Conservation (phyloP, 192 early-diverging fungal species). For the Coemansia sp. region DNA sequence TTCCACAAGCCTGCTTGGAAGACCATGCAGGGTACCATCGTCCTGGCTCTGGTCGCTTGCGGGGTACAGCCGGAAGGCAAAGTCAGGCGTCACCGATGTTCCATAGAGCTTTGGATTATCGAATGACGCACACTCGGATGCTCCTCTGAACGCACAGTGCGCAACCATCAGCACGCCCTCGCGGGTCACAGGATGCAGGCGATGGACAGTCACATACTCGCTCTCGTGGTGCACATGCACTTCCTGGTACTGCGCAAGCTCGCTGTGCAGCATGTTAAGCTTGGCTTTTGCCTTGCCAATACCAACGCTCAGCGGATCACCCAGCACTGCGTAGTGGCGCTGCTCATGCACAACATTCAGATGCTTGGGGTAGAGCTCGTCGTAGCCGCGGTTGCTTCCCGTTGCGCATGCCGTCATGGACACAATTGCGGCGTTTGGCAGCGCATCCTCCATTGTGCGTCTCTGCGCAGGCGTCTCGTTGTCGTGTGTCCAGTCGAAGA, state of each 20-base stretch:
- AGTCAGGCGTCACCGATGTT: conserved; percentile 57
- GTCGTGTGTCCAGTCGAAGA: conserved; percentile 99
- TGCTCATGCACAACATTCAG: conserved; percentile 89
- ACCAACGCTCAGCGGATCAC: conserved; percentile 57
- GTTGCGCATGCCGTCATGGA: conserved; percentile 88
- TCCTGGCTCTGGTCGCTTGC: conserved; percentile 7
- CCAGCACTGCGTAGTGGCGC: conserved; percentile 70
- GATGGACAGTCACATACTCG: conserved; percentile 91
- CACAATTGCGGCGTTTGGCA: conserved; percentile 89
- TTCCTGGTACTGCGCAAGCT: conserved; percentile 85
- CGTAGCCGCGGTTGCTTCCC: conserved; percentile 97
- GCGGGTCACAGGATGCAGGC: conserved; percentile 86
- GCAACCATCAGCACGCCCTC: conserved; percentile 92
- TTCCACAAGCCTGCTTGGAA: conserved; percentile 59
- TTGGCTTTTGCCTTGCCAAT: conserved; percentile 66
- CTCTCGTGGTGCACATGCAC: conserved; percentile 96
- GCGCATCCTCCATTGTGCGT: conserved; percentile 82
- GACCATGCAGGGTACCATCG: conserved; percentile 57
- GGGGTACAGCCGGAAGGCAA: conserved; percentile 58
- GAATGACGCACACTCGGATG: conserved; percentile 31
- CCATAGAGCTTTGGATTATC: conserved; percentile 63
- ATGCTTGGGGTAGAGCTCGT: conserved; percentile 86
- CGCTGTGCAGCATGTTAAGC: conserved; percentile 75
- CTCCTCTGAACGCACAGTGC: conserved; percentile 76
- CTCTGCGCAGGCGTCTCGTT: conserved; percentile 96